Base-by-base conservation (phyloP, 2,329 filamentous ascomycete genomes). In the Apiospora marii region DNA sequence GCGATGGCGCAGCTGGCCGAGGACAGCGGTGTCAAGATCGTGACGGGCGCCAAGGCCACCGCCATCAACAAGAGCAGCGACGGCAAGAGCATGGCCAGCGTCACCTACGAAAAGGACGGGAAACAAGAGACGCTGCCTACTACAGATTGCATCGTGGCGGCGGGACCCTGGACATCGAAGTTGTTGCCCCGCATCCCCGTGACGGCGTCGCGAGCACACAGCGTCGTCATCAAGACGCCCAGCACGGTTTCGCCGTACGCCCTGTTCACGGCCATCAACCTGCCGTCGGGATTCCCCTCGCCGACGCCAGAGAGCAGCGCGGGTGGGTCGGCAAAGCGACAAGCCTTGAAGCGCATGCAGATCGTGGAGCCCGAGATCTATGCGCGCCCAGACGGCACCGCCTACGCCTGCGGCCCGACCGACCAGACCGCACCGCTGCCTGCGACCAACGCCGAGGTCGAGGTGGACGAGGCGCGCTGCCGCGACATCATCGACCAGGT, bases 321-420 rank as follows among this genome's bases (percentile, higher is more conserved):
- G 19, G 72, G 71, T 24, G 53, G 74, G 4, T 10, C 46, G 6
- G 64, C 69, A 4, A 49, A 71, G 16, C 70, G 53, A 1, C 69
- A 68, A 22, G 74, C 77, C 27, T 75, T 80, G n/a, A 73, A 74
- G 75, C 79, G 77, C 73, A 78, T 73, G 76, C 81, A 79, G 75
- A 84, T 86, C 16, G 91, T 90, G 30, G 88, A 90, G 12, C 93
- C 93, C 0, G 93, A 95, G 79, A 94, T 95, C 76, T 95, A 95
- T 80, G 90, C 93, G 2, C 87, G 93, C 5, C 92, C 92, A 0
- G 90, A 93, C 78, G 88, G 92, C 72, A 93, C 93, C 73, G 89
- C 94, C 43, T 95, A 95, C 80, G 92, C 92, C 7, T 95, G 93
- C 79, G 93, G 93, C 3, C 80, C 80, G 74, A 92, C 92, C 10